Evolutionary conservation across 768 basidiomycete genomes (phyloP), one percentile per base, ranked within the genome.

Genomic region (Amanita thiersii): DNA sequence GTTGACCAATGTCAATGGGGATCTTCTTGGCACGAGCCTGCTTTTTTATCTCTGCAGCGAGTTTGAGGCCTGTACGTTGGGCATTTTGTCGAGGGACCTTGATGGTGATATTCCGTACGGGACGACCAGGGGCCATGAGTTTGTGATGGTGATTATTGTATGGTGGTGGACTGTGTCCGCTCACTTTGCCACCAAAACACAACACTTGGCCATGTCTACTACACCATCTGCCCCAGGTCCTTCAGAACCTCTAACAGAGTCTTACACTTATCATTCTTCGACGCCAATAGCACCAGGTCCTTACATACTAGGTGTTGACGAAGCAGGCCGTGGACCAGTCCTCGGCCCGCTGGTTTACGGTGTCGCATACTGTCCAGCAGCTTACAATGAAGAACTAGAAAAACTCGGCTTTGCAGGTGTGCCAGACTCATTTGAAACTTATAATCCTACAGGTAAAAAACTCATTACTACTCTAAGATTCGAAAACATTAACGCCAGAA

Each of bases 281-380:
- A 72, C 58, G 0, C 87, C 88, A 2, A 81, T 80, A 0, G 72
- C 78, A 1, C 43, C 59, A 1, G 88, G 88, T 0, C 84, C 86
- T 0, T 96, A 93, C 64, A 88, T 97, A 37, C 81, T 99, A 37
- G 96, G 96, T 17, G 92, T 99, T n/a, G 96, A 99, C 59, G 96
- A 99, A 58, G 96, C 96, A 0, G 96, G 96, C 0, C 72, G 96
- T 41, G 96, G 96, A 0, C 96, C 94, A 15, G 94, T 94, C 1
- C 68, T 99, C 0, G 94, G 93, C 1, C 96, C 96, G 0, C 75
- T 98, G 46, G 96, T 99, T 0, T 98, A 99, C 54, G 94, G 87
- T 5, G 79, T 94, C 18, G 93, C 96, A 0, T 97, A 90, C 55
- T 98, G 94, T 52, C 87, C 91, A 2, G 70, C 70, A 3, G 68